These are phyloP conservation scores for Botrytis byssoidea DNA, from an alignment of 2,329 filamentous ascomycete genomes.

Conservation along the genomic window DNA sequence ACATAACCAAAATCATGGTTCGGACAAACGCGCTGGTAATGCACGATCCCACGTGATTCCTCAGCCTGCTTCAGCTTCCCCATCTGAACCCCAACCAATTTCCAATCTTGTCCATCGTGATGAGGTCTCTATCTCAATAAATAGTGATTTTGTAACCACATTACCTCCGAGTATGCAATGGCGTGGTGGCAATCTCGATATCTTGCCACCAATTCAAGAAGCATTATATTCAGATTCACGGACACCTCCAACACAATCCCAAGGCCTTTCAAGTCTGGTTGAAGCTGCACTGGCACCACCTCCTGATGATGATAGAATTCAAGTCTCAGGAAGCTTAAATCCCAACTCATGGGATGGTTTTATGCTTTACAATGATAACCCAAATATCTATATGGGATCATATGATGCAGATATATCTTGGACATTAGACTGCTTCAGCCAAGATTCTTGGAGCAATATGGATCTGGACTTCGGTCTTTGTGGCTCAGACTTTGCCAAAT, in stretches of 20 bases:
- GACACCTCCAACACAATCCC: conserved; percentile 24
- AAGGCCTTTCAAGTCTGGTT: conserved; percentile 35
- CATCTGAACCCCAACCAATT: conserved; percentile 20
- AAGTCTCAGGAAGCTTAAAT: conserved; percentile 27
- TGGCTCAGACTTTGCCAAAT: not conserved
- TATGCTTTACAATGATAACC: conserved; percentile 31
- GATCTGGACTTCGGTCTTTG: conserved; percentile 1
- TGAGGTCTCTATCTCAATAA: conserved; percentile 12
- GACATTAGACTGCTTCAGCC: conserved; percentile 30
- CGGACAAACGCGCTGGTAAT: conserved; percentile 21
- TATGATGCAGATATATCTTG: conserved; percentile 38
- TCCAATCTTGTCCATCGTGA: conserved; percentile 22
- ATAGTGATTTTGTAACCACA: not conserved
- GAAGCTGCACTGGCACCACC: conserved; percentile 34
- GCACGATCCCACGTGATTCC: conserved; percentile 25
- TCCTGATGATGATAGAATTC: conserved; percentile 24
- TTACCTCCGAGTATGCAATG: conserved; percentile 4
- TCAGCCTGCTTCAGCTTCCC: conserved; percentile 16
- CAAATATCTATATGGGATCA: conserved; percentile 33
- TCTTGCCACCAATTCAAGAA: conserved; percentile 16
- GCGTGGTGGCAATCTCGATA: not conserved
- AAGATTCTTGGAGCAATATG: conserved; percentile 19
- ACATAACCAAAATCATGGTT: conserved; percentile 24
- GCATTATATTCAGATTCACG: conserved; percentile 7
- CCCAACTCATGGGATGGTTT: conserved; percentile 34